These are phyloP conservation scores for Diaporthe citri DNA, from an alignment of 2,329 filamentous ascomycete genomes.

Conservation along the genomic window DNA sequence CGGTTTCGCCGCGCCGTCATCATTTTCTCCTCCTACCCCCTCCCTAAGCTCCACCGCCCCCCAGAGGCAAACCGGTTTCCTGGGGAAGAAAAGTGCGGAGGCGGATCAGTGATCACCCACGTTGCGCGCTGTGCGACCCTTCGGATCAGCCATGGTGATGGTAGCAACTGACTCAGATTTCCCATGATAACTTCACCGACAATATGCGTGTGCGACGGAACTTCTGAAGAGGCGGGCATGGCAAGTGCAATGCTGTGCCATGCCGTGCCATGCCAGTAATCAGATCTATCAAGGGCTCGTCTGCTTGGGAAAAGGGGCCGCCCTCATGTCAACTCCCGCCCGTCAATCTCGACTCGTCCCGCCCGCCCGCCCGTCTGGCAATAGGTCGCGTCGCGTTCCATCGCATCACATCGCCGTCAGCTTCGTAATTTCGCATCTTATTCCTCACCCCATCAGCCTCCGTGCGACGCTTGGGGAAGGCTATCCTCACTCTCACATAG, in stretches of 20 bases:
- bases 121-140: conserved; percentile 21
- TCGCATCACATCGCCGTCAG: conserved; percentile 5
- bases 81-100: conserved; percentile 21
- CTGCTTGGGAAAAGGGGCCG: conserved; percentile 1
- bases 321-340: conserved; percentile 14
- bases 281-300: neutral
- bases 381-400: neutral
- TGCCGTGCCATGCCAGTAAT: conserved; percentile 1
- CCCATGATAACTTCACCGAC: conserved; percentile 35
- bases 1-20: conserved; percentile 18
- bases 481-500: neutral
- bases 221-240: conserved; percentile 13
- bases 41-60: neutral
- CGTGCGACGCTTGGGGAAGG: neutral
- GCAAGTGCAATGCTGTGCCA: conserved; percentile 5
- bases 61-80: conserved; percentile 27
- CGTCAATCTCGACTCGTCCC: conserved; percentile 12
- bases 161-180: conserved; percentile 36
- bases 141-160: neutral
- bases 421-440: conserved; percentile 16
- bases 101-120: conserved; percentile 11
- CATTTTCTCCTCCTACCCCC: conserved; percentile 1
- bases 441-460: neutral
- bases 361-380: conserved; percentile 2
- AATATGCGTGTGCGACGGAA: conserved; percentile 33